Evolutionary conservation across 495 filamentous ascomycete genomes (phyloP).

Genomic region (Recurvomyces mirabilis): DNA sequence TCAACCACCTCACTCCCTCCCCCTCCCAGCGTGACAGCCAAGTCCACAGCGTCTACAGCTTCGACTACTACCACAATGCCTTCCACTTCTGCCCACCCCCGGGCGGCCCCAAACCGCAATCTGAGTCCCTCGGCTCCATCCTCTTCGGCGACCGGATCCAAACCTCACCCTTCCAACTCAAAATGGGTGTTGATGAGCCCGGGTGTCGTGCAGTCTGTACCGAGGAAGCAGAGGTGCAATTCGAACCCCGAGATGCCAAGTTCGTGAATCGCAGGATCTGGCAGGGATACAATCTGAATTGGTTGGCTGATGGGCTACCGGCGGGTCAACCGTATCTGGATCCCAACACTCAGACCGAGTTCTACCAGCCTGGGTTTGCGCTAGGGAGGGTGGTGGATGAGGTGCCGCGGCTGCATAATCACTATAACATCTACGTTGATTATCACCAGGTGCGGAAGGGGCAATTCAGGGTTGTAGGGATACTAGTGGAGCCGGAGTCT

Average conservation of each 20-base stretch:
- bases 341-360: conserved; percentile 56
- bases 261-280: conserved; percentile 75
- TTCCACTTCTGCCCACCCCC: conserved; percentile 81
- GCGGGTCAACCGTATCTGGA: conserved; percentile 71
- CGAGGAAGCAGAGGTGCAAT: conserved; percentile 47
- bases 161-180: conserved; percentile 78
- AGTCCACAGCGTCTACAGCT: conserved; percentile 81
- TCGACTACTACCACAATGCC: conserved; percentile 82
- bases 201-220: conserved; percentile 65
- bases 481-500: conserved; percentile 72
- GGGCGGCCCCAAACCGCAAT: conserved; percentile 58
- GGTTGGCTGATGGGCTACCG: conserved; percentile 87
- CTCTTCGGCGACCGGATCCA: conserved; percentile 92
- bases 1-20: conserved; percentile 83
- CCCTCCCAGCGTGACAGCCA: conserved; percentile 62
- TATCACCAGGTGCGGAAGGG: conserved; percentile 65
- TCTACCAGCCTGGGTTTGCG: conserved; percentile 80
- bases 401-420: conserved; percentile 65
- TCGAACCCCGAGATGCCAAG: conserved; percentile 53
- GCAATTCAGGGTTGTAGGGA: conserved; percentile 79
- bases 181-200: conserved; percentile 71
- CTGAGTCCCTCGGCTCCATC: conserved; percentile 89
- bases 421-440: conserved; percentile 88
- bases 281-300: conserved; percentile 82
- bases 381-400: conserved; percentile 49